Conservation (phyloP, 176 grass and related monocot genomes). For the Chloris gayana region DNA sequence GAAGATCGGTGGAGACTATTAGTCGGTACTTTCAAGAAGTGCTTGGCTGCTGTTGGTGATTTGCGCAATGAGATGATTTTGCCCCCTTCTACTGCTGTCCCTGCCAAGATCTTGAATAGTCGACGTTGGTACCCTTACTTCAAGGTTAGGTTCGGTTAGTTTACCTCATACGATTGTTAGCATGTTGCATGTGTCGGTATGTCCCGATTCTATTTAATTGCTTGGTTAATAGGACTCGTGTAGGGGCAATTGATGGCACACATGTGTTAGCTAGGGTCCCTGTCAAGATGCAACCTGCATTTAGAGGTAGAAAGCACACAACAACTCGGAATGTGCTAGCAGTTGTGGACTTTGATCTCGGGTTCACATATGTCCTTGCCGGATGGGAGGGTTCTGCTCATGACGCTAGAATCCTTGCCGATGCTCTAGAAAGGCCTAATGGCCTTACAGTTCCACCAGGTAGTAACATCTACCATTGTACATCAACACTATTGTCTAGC, state of each 20-base stretch:
- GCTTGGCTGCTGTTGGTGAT: background rate
- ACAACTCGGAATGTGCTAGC: background rate
- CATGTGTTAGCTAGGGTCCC: background rate
- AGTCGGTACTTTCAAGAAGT: background rate
- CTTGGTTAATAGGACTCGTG: background rate
- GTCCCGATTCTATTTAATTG: too few species aligned
- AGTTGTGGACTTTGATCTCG: background rate
- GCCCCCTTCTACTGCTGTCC: background rate
- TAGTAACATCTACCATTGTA: background rate
- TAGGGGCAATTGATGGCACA: background rate
- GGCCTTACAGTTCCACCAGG: too few species aligned
- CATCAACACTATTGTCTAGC: background rate
- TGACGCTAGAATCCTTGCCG: background rate
- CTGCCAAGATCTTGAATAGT: background rate
- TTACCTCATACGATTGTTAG: background rate
- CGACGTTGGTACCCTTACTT: background rate
- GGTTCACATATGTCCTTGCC: background rate
- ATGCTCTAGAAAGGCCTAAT: background rate
- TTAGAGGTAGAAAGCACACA: background rate
- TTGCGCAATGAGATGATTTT: background rate
- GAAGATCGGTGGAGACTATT: background rate
- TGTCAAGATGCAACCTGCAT: background rate
- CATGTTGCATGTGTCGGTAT: too few species aligned
- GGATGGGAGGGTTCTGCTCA: too few species aligned
- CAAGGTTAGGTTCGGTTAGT: background rate